Percentiles rank a stretch among this genome's conserved stretches.
Evolutionary conservation across 192 early-diverging fungal species (phyloP).

Genomic region (Podila horticola): DNA sequence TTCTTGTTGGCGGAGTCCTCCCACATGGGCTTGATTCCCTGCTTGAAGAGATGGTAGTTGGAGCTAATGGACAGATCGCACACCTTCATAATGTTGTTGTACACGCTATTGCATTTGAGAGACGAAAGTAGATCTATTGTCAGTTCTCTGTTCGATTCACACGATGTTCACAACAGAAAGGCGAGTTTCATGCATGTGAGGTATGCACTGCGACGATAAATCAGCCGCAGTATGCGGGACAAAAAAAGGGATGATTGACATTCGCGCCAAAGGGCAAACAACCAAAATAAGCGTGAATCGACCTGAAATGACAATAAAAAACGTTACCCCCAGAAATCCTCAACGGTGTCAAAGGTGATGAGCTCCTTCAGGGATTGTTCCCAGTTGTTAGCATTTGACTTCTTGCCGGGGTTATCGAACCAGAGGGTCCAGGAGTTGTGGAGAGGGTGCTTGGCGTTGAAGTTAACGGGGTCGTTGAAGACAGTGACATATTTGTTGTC

Average conservation of each 20-base stretch:
- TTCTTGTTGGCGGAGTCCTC: conserved; percentile 90
- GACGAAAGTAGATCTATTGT: background rate
- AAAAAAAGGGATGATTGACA: background rate
- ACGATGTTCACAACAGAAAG: no score
- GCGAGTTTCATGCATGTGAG: no score
- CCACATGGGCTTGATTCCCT: conserved; percentile 94
- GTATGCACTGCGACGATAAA: background rate
- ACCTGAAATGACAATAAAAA: background rate
- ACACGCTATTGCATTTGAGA: conserved; percentile 55
- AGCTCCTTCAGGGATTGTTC: conserved; percentile 88
- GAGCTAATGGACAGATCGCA: conserved; percentile 77
- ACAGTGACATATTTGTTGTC: conserved; percentile 53
- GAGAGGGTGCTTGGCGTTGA: conserved; percentile 89
- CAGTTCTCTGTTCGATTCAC: background rate
- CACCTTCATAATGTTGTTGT: conserved; percentile 88
- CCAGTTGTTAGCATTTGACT: conserved; percentile 84
- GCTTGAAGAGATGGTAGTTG: conserved; percentile 97
- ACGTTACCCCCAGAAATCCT: conserved; percentile 96
- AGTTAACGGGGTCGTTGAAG: conserved; percentile 57
- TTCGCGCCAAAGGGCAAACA: background rate
- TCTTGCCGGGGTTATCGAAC: conserved; percentile 90
- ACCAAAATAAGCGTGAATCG: background rate
- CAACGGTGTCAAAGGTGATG: conserved; percentile 91
- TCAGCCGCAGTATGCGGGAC: conserved; percentile 15
- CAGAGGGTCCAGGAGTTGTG: conserved; percentile 94